Base-by-base conservation (phyloP, 257 asterid species). In the Gentiana macrophylla region DNA sequence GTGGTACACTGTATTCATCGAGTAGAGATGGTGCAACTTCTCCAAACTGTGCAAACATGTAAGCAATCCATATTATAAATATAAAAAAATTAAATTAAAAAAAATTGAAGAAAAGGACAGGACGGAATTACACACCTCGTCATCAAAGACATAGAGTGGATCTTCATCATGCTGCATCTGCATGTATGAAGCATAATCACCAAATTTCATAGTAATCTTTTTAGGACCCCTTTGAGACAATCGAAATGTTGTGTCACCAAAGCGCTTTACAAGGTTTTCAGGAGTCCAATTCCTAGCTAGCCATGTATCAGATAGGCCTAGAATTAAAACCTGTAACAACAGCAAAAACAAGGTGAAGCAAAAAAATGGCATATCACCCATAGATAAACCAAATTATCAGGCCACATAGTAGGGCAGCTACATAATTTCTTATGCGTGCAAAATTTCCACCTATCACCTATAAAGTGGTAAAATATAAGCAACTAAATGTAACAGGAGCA, bases 161-260 rank as follows among this genome's bases (percentile, higher is more conserved):
- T 92, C 99, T 79, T 92, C 99, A 47, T 92, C 99, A 59, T 72
- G 99, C 80, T 92, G 99, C 62, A 70, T 59, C 76, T 92, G 83
- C 73, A 68, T 72, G 74, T 88, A 92, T 9, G 88, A 74, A 60
- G 77, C 60, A 56, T 92, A 92, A 70, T 92, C 97, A 84, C 82
- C 83, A 50, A 85, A 83, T 57, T 70, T 85, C 89, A 92, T 88
- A 47, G 24, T 75, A 45, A 92, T 70, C 73, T 85, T 92, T 77
- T 66, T 69, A 3, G 94, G 50, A 72, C 94, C 80, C 81, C 82
- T 83, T 70, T 88, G 94, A 57, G 99, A 92, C 70, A 92, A 73
- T 70, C 78, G 79, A 68, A 92, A 88, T 67, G 74, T 65, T 43
- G 73, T 71, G 53, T 81, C 99, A 50, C 95, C 75, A 74, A 83